These are phyloP conservation scores for Kwoniella mangroviensis DNA, from an alignment of 768 basidiomycete genomes.

Conservation along the genomic window DNA sequence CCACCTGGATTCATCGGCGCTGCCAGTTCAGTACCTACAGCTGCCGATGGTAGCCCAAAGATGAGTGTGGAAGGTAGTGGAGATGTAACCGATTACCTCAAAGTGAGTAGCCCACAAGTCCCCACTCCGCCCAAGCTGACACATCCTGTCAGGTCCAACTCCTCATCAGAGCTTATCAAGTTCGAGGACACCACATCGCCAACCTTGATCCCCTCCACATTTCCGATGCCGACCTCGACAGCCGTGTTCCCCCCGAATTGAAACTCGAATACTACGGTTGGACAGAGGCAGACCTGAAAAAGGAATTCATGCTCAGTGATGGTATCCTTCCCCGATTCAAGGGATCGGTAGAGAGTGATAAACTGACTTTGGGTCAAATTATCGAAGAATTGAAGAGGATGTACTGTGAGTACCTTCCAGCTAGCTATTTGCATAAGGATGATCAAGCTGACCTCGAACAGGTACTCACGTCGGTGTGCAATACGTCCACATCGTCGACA, in stretches of 20 bases:
- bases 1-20: slow-evolving; percentile 70
- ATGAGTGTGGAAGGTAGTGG: slow-evolving; percentile 66
- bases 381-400: slow-evolving; percentile 87
- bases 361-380: slow-evolving; percentile 89
- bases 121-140: background rate
- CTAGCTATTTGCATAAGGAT: background rate
- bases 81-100: slow-evolving; percentile 90
- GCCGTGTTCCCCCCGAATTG: slow-evolving; percentile 81
- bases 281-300: slow-evolving; percentile 89
- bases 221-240: slow-evolving; percentile 81
- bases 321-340: slow-evolving; percentile 96
- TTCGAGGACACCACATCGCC: slow-evolving; percentile 94
- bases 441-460: slow-evolving; percentile 56
- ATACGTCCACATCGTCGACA: slow-evolving; percentile 85
- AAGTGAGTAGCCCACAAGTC: slow-evolving; percentile 63
- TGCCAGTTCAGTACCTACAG: slow-evolving; percentile 61
- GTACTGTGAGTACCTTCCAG: slow-evolving; percentile 72
- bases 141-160: slow-evolving; percentile 77
- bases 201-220: slow-evolving; percentile 96
- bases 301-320: slow-evolving; percentile 90
- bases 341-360: slow-evolving; percentile 73
- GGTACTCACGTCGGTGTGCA: slow-evolving; percentile 57
- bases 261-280: slow-evolving; percentile 94
- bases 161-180: slow-evolving; percentile 97
- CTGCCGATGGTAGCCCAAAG: slow-evolving; percentile 79